phyloP scores from a whole-genome alignment of 805 yeast species.

The Wickerhamiella spandovensis region DNA sequence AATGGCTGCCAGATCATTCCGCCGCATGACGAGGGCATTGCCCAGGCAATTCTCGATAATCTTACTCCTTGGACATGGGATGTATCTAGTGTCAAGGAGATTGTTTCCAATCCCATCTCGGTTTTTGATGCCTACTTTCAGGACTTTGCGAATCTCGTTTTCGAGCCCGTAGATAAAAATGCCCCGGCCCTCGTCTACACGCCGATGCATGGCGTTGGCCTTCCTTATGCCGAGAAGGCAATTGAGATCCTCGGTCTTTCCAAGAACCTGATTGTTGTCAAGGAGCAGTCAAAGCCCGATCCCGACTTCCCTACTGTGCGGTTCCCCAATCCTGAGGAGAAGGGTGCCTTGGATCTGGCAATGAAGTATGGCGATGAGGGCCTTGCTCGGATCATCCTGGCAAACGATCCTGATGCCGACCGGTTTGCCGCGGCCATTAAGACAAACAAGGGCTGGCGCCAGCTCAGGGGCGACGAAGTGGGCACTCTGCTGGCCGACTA shows the following conservation, averaged over 20 bases:
- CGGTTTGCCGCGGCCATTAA: constrained; percentile 73
- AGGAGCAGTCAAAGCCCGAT: constrained; percentile 60
- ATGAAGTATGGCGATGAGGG: constrained; percentile 43
- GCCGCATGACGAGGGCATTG: constrained; percentile 72
- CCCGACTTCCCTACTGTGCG: constrained; percentile 75
- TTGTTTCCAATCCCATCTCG: background rate
- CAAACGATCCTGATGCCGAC: constrained; percentile 97
- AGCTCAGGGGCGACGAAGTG: constrained; percentile 81
- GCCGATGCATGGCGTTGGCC: constrained; percentile 94
- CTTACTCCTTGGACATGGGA: constrained; percentile 45
- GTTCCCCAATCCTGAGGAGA: constrained; percentile 94
- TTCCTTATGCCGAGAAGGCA: constrained; percentile 38
- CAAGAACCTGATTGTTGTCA: constrained; percentile 32
- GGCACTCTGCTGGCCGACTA: constrained; percentile 74
- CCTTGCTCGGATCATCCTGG: constrained; percentile 47
- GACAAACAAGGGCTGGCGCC: constrained; percentile 43
- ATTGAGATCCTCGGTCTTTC: constrained; percentile 28
- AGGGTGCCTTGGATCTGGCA: constrained; percentile 74
- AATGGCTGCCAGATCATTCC: constrained; percentile 95
- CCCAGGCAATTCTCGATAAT: constrained; percentile 45
- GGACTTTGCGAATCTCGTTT: background rate
- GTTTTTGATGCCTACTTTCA: constrained; percentile 3
- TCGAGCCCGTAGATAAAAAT: background rate
- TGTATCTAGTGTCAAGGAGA: constrained; percentile 18
- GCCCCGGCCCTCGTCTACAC: constrained; percentile 54